phyloP scores from a whole-genome alignment of 306 rosid species.

The Quillaja saponaria region DNA sequence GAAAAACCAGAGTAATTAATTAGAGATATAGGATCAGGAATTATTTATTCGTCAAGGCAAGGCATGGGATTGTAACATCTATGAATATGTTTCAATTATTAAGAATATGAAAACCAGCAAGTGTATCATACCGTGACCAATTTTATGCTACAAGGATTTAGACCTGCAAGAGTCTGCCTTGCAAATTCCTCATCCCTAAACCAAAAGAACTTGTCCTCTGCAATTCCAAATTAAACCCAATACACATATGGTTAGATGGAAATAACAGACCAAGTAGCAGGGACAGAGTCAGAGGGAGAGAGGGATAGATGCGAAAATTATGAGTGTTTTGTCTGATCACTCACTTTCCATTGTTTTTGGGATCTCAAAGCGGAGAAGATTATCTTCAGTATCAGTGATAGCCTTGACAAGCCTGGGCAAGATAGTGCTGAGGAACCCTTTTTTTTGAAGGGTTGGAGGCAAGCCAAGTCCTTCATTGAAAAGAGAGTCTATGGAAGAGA shows the following conservation, averaged over 20 bases:
- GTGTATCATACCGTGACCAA: constrained; percentile 58
- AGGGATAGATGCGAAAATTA: too few relatives aligned
- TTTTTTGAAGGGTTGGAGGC: constrained; percentile 31
- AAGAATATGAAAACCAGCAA: neutral
- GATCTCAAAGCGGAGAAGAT: constrained; percentile 53
- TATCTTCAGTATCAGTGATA: constrained; percentile 28
- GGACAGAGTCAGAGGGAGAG: too few relatives aligned
- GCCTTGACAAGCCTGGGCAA: constrained; percentile 50
- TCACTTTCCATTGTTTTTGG: constrained; percentile 59
- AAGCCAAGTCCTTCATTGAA: constrained; percentile 50
- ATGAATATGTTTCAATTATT: neutral
- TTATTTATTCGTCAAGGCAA: too few relatives aligned
- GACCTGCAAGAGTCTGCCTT: constrained; percentile 89
- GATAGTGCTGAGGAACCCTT: constrained; percentile 20
- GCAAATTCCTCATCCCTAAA: constrained; percentile 75
- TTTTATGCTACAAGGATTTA: constrained; percentile 69
- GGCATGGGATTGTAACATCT: too few relatives aligned
- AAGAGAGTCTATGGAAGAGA: constrained; percentile 58
- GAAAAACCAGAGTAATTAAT: too few relatives aligned
- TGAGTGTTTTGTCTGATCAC: too few relatives aligned
- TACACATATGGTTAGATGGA: neutral
- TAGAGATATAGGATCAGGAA: too few relatives aligned
- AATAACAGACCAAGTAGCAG: too few relatives aligned
- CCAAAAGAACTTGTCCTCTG: constrained; percentile 90
- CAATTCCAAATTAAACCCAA: neutral